phyloP scores from a whole-genome alignment of 768 basidiomycete species.

The Rhizopogon salebrosus region DNA sequence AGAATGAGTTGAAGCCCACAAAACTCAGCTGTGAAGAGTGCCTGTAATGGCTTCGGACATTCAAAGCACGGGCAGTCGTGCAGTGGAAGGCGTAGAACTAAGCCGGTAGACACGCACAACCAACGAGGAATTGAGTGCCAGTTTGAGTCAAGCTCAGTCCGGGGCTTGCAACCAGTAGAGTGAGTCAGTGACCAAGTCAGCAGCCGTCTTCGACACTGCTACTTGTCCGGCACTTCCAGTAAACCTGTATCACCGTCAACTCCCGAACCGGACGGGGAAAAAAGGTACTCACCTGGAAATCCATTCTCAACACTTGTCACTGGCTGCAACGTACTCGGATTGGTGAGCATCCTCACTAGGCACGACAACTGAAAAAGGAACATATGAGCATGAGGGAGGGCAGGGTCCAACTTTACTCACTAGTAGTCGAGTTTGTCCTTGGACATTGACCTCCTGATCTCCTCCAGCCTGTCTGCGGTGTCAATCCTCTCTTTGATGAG shows the following conservation, averaged over 20 bases:
- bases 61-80: too few relatives aligned
- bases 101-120: slow-evolving; percentile 37
- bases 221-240: slow-evolving; percentile 67
- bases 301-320: slow-evolving; percentile 75
- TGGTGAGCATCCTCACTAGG: slow-evolving; percentile 81
- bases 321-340: slow-evolving; percentile 74
- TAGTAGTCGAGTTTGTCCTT: slow-evolving; percentile 72
- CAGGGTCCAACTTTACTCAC: slow-evolving; percentile 38
- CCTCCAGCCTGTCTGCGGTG: slow-evolving; percentile 54
- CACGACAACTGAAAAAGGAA: slow-evolving; percentile 46
- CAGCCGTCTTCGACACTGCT: slow-evolving; percentile 57
- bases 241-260: slow-evolving; percentile 41
- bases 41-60: too few relatives aligned
- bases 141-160: slow-evolving; percentile 61
- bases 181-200: slow-evolving; percentile 79
- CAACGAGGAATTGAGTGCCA: slow-evolving; percentile 68
- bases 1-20: too few relatives aligned
- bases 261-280: slow-evolving; percentile 20
- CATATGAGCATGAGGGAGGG: slow-evolving; percentile 5
- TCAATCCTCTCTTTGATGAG: slow-evolving; percentile 48
- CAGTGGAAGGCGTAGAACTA: slow-evolving; percentile 1
- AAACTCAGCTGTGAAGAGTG: too few relatives aligned
- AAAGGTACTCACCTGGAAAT: slow-evolving; percentile 60
- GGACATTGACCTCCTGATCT: slow-evolving; percentile 59
- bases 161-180: slow-evolving; percentile 82